A percentile compares a stretch with the other conserved stretches of the same genome.
These are phyloP conservation scores for Candida pini DNA, from an alignment of 805 yeast species.

Conservation along the genomic window DNA sequence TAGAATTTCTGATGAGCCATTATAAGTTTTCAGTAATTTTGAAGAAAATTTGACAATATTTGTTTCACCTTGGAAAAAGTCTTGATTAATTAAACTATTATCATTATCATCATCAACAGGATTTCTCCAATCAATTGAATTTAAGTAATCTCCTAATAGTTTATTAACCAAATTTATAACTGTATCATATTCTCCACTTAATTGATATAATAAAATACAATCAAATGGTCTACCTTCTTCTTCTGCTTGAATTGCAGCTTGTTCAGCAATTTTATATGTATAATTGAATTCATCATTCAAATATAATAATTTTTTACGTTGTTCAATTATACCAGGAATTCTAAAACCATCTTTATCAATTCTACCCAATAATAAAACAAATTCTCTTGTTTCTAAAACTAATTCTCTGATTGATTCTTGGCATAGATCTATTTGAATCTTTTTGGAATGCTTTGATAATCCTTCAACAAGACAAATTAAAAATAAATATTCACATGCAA, in stretches of 20 bases:
- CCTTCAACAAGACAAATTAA: conserved; percentile 56
- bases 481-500: conserved; percentile 85
- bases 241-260: conserved; percentile 80
- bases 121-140: conserved; percentile 49
- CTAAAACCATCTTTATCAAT: conserved; percentile 71
- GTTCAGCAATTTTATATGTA: conserved; percentile 67
- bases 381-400: conserved; percentile 81
- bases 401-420: conserved; percentile 81
- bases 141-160: conserved; percentile 70
- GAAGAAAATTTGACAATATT: conserved; percentile 43
- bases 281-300: conserved; percentile 55
- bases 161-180: conserved; percentile 72
- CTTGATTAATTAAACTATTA: conserved; percentile 15
- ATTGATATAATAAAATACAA: conserved; percentile 77
- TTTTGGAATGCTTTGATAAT: conserved; percentile 16
- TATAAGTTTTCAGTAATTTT: conserved; percentile 39
- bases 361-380: conserved; percentile 76
- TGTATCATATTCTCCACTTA: conserved; percentile 80
- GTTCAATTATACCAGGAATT: conserved; percentile 78
- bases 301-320: conserved; percentile 59
- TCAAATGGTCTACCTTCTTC: conserved; percentile 88
- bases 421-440: conserved; percentile 48
- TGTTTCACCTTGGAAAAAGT: conserved; percentile 34
- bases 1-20: conserved; percentile 54
- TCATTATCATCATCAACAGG: too few relatives aligned